Evolutionary conservation across 345 rosid genomes (phyloP).

Genomic region (Ricinus communis): DNA sequence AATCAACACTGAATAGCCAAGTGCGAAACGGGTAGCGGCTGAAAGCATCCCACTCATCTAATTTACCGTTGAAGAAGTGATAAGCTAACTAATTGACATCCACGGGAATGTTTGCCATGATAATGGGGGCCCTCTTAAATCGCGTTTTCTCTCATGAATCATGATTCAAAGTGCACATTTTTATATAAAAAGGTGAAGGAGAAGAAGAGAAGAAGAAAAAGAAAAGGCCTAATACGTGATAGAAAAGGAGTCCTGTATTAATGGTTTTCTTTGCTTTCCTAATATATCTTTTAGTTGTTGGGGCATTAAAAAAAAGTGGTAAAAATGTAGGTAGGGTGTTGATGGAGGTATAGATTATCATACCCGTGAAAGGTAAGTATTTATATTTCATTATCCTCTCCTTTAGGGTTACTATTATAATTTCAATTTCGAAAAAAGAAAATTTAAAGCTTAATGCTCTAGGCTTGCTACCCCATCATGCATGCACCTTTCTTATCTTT

Average conservation of each 20-base stretch:
- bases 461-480: neutral
- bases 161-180: slow-evolving; percentile 25
- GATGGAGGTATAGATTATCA: slow-evolving; percentile 27
- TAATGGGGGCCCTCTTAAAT: neutral
- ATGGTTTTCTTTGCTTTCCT: neutral
- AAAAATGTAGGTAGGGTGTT: slow-evolving; percentile 32
- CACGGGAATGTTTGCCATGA: neutral
- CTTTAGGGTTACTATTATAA: too few species aligned
- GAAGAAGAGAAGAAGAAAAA: neutral
- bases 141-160: slow-evolving; percentile 12
- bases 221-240: neutral
- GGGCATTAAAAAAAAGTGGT: slow-evolving; percentile 34
- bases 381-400: neutral
- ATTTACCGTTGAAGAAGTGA: too few species aligned
- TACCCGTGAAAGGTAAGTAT: slow-evolving; percentile 28
- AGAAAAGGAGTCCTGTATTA: neutral
- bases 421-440: too few species aligned
- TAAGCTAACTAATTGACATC: neutral
- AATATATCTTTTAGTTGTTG: slow-evolving; percentile 33
- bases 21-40: too few species aligned
- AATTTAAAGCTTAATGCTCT: neutral
- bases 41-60: too few species aligned
- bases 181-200: slow-evolving; percentile 6
- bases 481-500: slow-evolving; percentile 8
- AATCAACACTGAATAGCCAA: too few species aligned